Evolutionary conservation across 2,329 filamentous ascomycete species (phyloP), one percentile per base, ranked within the genome.

Genomic region (Fusarium virguliforme): DNA sequence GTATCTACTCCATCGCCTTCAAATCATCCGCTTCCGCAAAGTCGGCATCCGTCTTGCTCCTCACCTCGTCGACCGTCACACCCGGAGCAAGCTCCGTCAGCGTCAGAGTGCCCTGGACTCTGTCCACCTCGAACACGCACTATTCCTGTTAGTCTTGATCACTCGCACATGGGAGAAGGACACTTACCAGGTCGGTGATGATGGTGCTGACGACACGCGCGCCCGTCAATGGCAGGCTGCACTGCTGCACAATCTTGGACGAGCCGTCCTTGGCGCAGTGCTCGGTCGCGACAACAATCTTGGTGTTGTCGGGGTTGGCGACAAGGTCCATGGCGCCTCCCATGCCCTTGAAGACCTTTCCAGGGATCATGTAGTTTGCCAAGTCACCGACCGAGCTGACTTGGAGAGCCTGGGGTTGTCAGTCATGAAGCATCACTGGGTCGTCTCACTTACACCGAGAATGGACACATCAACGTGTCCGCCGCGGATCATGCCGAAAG

Each of bases 331-430:
- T 93, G 18, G 91, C 91, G 30, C 91, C 91, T 67, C 94, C 94
- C 90, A 97, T 96, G 18, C 94, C 94, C 85, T 96, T 96, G 82
- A 94, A 90, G 10, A 94, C 89, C 81, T 95, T 96, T 26, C 94
- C 94, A 0, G 94, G 94, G 69, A 97, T 92, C 91, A 96, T 96
- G 85, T 94, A 97, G 82, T 96, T 96, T 50, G 94, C 94, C 59
- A 97, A 82, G 78, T 97, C 94, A 28, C 94, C 94, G 3, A 88
- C 85, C 0, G 92, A 92, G 71, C 89, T 91, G 24, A 96, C 93
- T 83, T 97, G 92, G 72, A 95, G 89, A 2, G 93, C 91, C 79
- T 75, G 48, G 4, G 60, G 74, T 54, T 56, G 56, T 61, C 43
- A 74, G 70, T 18, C 10, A 18, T 34, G n/a, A 51, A 38, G 4